Base-by-base conservation (phyloP, 1,139 yeast genomes). In the Yarrowia galli region DNA sequence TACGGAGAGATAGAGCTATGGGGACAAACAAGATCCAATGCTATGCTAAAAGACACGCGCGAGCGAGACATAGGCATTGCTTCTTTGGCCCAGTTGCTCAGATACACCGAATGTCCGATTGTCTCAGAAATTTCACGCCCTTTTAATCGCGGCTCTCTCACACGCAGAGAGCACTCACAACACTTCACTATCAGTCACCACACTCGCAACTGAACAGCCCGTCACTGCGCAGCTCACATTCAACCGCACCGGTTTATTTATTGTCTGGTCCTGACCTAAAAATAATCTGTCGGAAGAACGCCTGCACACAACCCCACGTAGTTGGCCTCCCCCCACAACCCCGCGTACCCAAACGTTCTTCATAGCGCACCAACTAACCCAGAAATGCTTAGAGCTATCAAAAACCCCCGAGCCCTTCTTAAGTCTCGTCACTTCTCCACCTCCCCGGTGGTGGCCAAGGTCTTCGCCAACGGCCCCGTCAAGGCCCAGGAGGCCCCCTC, bases 401-500 rank as follows among this genome's bases (percentile, higher is more conserved):
- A 61, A 36, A 61, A 61, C 66, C 66, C 54, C 56, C 66, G 66
- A 61, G 66, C 56, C 54, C 28, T 61, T 23, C 66, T 61, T n/a
- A 58, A 58, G 64, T 61, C 66, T 61, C 54, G 66, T 35, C 66
- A 61, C 56, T 61, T 61, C 56, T 46, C 66, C 67, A 67, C 71
- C 60, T 63, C 74, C 35, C 69, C 71, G 15, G 63, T 69, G 45
- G 69, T 72, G 36, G 70, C 68, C 58, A 68, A 69, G 71, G 70
- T 74, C 56, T 69, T 72, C 43, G 73, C 75, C 35, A 69, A 69
- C 67, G 73, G 71, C 69, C 76, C 72, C 70, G 74, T 73, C 70
- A 72, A 79, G 54, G 83, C 80, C 67, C 73, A 75, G 69, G 81
- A 79, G 68, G 82, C 82, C 48, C 72, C 78, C 46, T 73, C 77